phyloP scores from a whole-genome alignment of 2,329 filamentous ascomycete genomes.

The Alternaria infectoria region DNA sequence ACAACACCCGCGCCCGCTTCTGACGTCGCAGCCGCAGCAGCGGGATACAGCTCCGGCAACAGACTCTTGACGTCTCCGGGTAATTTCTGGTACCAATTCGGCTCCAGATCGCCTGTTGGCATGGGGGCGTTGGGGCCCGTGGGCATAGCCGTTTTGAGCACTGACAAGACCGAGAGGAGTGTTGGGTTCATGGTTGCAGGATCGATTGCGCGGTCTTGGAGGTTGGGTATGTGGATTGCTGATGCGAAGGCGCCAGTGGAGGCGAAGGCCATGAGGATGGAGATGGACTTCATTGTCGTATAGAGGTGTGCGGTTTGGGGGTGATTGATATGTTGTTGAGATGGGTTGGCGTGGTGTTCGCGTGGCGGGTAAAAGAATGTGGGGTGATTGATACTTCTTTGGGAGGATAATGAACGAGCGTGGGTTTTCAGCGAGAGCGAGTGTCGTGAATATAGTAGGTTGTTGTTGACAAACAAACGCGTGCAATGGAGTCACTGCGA shows the following conservation, averaged over 20 bases:
- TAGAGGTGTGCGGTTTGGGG: neutral
- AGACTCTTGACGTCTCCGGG: constrained; percentile 19
- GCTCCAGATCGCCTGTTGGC: constrained; percentile 11
- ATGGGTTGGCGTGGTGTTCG: neutral
- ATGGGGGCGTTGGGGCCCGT: constrained; percentile 1
- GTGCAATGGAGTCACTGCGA: neutral
- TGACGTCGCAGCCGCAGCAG: neutral
- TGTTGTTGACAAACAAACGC: constrained; percentile 19
- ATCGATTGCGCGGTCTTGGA: constrained; percentile 14
- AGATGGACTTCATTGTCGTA: constrained; percentile 8
- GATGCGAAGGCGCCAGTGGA: neutral
- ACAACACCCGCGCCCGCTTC: neutral
- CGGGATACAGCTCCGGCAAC: constrained; percentile 19
- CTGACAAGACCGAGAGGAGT: constrained; percentile 20
- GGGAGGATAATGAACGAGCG: neutral
- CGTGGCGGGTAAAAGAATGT: neutral
- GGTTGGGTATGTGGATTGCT: neutral
- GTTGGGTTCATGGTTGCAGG: constrained; percentile 20
- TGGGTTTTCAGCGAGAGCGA: neutral
- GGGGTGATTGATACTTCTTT: neutral
- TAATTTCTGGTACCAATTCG: constrained; percentile 22
- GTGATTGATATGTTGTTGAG: neutral
- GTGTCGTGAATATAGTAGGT: neutral
- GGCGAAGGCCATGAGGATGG: constrained; percentile 4
- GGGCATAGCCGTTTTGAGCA: constrained; percentile 23